Evolutionary conservation across 1,139 yeast genomes (phyloP).

Genomic region (Suhomyces anneliseae): DNA sequence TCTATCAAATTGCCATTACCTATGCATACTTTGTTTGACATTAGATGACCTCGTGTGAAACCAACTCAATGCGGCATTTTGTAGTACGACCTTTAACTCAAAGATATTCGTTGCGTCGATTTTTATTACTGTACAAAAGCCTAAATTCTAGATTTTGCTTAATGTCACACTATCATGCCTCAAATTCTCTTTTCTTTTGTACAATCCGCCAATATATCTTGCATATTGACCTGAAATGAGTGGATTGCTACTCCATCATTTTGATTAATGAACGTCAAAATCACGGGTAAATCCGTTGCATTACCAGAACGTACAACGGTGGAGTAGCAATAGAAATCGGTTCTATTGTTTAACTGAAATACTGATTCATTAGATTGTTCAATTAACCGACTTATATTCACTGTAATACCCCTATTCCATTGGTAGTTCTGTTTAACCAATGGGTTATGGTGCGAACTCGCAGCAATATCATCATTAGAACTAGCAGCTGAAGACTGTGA

Average conservation of each 20-base stretch:
- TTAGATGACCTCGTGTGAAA: too few relatives aligned
- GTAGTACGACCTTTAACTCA: too few relatives aligned
- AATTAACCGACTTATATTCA: constrained; percentile 3
- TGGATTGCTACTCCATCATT: constrained; percentile 2
- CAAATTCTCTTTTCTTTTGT: background rate
- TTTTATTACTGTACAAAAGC: background rate
- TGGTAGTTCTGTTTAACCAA: background rate
- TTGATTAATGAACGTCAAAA: constrained; percentile 26
- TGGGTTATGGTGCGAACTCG: background rate
- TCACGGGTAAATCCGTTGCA: constrained; percentile 22
- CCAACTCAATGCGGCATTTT: too few relatives aligned
- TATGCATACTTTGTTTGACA: too few relatives aligned
- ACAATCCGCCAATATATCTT: background rate
- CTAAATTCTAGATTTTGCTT: background rate
- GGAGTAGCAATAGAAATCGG: constrained; percentile 22
- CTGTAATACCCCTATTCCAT: constrained; percentile 2
- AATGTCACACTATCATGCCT: background rate
- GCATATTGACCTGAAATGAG: constrained; percentile 5
- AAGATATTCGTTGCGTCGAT: background rate
- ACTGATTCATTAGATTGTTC: constrained; percentile 5
- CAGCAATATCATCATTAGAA: too few relatives aligned
- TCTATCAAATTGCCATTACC: too few relatives aligned
- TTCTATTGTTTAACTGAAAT: constrained; percentile 7
- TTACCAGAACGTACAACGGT: constrained; percentile 14
- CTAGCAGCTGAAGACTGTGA: background rate